Evolutionary conservation across 2,329 filamentous ascomycete species (phyloP), one percentile per base, ranked within the genome.

Genomic region (Stylonectria norvegica): DNA sequence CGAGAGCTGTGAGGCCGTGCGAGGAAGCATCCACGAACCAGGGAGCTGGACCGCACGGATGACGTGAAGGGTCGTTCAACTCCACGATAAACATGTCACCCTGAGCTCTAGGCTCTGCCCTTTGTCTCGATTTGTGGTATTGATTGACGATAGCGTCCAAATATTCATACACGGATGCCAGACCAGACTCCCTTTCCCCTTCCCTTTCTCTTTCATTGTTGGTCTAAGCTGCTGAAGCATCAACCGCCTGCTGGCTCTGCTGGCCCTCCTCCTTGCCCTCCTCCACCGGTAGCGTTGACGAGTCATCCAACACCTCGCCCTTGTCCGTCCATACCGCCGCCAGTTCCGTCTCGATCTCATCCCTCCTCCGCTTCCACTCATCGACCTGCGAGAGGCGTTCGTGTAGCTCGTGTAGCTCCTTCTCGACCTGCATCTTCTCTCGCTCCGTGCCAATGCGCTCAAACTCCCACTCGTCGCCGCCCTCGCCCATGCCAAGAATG

Each of bases 351-450:
- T 97, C 89, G 56, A 98, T 94, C 62, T 89, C 86, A 36, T 81
- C 75, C 23, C 81, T 79, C 36, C 93, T 76, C 50, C 69, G 68
- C 71, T 91, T 89, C 89, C 89, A 94, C 54, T 82, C 76, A 38
- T 91, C 85, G 0, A 97, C 91, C 64, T 88, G 83, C 9, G 80
- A 76, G 6, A 98, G 70, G 17, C 85, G 76, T 62, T 91, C 88
- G 20, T 84, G 80, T 30, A 98, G 73, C 51, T 96, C 89, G 35
- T 85, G 78, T 12, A 97, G 71, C 64, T 98, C 93, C 61, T 87
- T 88, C 68, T 96, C 90, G 6, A 96, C 89, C 16, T 87, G 86
- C 63, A 90, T 82, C 69, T 96, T 95, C 71, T 98, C 93, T 43
- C 85, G 80, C 59, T 89, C 88, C 0, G 90, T 96, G 42, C 93